Evolutionary conservation across 83 land plant species (phyloP), one percentile per base, ranked within the genome.

Genomic region (Picea engelmannii): DNA sequence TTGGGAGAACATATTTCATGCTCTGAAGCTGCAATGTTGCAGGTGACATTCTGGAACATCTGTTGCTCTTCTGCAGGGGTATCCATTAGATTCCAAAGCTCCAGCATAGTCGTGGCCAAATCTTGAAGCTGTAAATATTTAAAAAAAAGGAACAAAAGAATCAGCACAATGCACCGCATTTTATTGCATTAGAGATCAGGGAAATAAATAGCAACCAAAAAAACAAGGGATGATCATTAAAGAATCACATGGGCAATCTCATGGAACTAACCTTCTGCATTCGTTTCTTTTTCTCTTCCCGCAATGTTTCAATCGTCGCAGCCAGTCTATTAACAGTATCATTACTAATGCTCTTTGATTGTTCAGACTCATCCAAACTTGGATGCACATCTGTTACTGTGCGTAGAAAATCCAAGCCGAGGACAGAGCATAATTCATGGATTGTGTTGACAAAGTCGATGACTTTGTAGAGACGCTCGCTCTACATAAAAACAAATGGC

Each of bases 61-160:
- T 90, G 90, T 81, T 92, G 93, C 86, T 94, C 96, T 61, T 90
- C 91, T 18, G 79, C 24, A 4, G 92, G 93, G 27, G 96, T 95
- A 79, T 95, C 97, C 97, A 95, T 93, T 81, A 95, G 78, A 80
- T 90, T 88, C 97, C 97, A 95, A 13, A 95, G 86, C 85, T 95
- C 96, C 82, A 94, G 64, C 81, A 94, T 78, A n/a, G 91, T 58
- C 49, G 93, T 84, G 25, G 85, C 93, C 76, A 92, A 89, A 77
- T 94, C 93, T 92, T 92, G 96, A 76, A 94, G 85, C 95, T n/a
- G n/a, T n/a, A n/a, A n/a, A n/a, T n/a, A n/a, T n/a, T n/a, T n/a
- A n/a, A n/a, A n/a, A n/a, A n/a, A n/a, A n/a, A n/a, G n/a, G n/a
- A n/a, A n/a, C n/a, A n/a, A n/a, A n/a, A n/a, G n/a, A n/a, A n/a